Base-by-base conservation (phyloP, 352 stramenopile species). In the Poterioochromonas sp. region DNA sequence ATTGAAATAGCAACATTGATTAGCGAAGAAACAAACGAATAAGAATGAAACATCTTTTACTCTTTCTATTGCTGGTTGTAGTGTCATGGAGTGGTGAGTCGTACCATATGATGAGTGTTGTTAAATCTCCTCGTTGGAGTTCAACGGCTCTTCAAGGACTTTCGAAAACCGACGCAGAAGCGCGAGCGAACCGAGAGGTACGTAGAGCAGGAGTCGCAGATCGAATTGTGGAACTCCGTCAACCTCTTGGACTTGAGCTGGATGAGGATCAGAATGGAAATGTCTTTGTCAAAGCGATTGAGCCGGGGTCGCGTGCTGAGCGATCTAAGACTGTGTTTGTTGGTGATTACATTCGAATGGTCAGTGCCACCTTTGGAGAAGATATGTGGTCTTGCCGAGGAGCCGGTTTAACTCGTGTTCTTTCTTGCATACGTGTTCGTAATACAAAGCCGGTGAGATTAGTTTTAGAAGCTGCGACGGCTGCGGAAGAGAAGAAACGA, bases 361-460 rank as follows among this genome's bases (percentile, higher is more conserved):
- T 84, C 68, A 86, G 80, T 26, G 86, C 87, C 18, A 92, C 87
- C 0, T 92, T 92, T 82, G 87, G 87, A 29, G 81, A 90, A 82
- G 76, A 91, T 80, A 88, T 90, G 83, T 92, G 87, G 87, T 85
- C 80, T 44, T 87, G 82, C 53, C 79, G 86, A 54, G 87, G 86
- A 43, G 85, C 83, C 0, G 86, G 87, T 54, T 76, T 91, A 15
- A 84, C 83, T 26, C 80, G 86, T 26, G 86, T 90, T 2, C 79
- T 90, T 71, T 81, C 83, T 20, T 85, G 85, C 3, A 90, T 91
- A 80, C 78, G 85, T 41, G 83, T 90, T 0, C 79, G 86, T 35
- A 76, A 83, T 11, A 84, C 85, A 73, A 79, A 84, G 0, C 87
- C 83, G 1, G 86, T 90, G 0, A 88, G 82, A 65, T 71, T 90